Base-by-base conservation (phyloP, 768 basidiomycete genomes). In the Dacryopinax primogenitus region DNA sequence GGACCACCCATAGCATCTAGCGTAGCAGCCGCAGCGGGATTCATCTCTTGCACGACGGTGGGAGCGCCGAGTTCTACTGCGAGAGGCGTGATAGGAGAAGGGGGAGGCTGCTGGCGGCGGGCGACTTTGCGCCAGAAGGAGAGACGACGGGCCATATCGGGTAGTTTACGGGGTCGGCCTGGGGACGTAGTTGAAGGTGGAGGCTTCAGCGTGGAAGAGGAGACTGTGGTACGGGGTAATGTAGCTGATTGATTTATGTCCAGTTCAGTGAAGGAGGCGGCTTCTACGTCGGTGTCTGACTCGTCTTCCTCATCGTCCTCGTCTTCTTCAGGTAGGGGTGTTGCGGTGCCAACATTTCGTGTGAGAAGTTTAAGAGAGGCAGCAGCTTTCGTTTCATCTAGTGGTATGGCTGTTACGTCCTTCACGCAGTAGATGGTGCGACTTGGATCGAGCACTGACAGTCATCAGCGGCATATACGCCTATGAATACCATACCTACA, bases 341-440 rank as follows among this genome's bases (percentile, higher is more conserved):
- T 32, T n/a, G n/a, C n/a, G 18, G 34, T 32, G 4, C 32, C 63
- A 16, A 33, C 9, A n/a, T 51, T 34, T n/a, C 36, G 23, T n/a
- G 35, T 30, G 23, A 91, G 74, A 16, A 78, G 76, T 39, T 80
- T 78, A 30, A 90, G 68, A 1, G 77, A 78, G 18, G 77, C 77
- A 32, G 76, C 75, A 32, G 90, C 90, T 41, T 83, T 81, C 33
- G 83, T 81, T 69, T 85, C 83, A 11, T 78, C 73, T n/a, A 92
- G 77, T 1, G 90, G 90, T 30, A 92, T 86, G 2, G 86, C 84
- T 62, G 77, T 77, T 23, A 90, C 84, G 33, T 80, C 80, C 74
- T 86, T 87, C 65, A 91, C 79, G 32, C 78, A 77, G 73, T 88
- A 89, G 4, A 92, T 81, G 0, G 79, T 71, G 71, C 84, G 85